Conservation (phyloP, 345 rosid species). For the Populus tremula region DNA sequence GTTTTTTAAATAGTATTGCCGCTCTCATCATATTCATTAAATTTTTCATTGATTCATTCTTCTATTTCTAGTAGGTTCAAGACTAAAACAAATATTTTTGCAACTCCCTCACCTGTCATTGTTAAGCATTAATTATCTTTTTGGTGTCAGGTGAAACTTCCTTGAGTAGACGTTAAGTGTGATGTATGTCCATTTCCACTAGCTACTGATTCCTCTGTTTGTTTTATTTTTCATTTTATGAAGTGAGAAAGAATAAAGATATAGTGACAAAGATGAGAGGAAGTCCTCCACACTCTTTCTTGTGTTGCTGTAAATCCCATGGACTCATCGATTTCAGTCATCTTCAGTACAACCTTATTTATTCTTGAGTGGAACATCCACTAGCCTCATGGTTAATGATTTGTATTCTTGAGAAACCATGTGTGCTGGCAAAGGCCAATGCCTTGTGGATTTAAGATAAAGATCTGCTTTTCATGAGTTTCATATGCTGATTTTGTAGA, state of each 20-base stretch:
- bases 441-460: not conserved
- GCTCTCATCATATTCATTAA: not conserved
- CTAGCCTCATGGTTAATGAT: not conserved
- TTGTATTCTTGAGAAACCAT: not conserved
- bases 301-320: not conserved
- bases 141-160: not conserved
- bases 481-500: not conserved
- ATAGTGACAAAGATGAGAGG: not conserved
- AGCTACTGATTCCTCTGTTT: not conserved
- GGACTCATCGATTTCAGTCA: not conserved
- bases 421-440: not conserved
- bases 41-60: not conserved
- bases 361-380: not conserved
- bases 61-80: not conserved
- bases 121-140: not conserved
- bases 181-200: not conserved
- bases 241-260: not conserved
- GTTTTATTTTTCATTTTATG: not conserved
- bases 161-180: not conserved
- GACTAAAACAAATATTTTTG: not conserved
- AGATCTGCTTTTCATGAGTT: not conserved
- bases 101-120: not conserved
- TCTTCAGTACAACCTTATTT: not conserved
- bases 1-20: not conserved
- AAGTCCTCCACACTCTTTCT: not conserved